phyloP scores from a whole-genome alignment of 257 asterid genomes.

The Cruciata laevipes region DNA sequence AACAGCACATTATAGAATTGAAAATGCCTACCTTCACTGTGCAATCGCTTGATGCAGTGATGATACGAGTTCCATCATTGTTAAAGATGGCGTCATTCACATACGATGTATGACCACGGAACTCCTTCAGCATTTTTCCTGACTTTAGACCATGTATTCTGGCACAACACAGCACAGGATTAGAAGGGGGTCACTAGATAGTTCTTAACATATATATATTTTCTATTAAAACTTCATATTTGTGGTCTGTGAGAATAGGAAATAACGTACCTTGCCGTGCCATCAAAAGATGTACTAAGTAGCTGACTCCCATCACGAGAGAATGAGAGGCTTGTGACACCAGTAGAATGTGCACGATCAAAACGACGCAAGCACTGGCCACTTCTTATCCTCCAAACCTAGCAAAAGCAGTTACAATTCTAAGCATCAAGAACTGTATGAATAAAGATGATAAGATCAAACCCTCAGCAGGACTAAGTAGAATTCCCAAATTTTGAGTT shows the following conservation, averaged over 20 bases:
- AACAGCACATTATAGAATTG: background rate
- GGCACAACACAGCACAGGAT: constrained; percentile 16
- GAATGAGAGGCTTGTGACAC: constrained; percentile 85
- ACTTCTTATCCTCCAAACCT: constrained; percentile 98
- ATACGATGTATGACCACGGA: constrained; percentile 88
- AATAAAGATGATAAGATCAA: too few species aligned
- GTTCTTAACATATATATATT: too few species aligned
- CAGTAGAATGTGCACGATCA: constrained; percentile 93
- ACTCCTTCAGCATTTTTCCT: constrained; percentile 88
- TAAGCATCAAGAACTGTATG: too few species aligned
- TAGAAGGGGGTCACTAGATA: constrained; percentile 6
- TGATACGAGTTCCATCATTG: constrained; percentile 83
- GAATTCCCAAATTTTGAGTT: background rate
- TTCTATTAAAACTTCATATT: background rate
- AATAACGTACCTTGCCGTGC: constrained; percentile 75
- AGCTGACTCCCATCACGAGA: constrained; percentile 95
- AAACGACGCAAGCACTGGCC: constrained; percentile 97
- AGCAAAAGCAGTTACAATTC: background rate
- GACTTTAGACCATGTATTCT: constrained; percentile 94
- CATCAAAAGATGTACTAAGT: constrained; percentile 87
- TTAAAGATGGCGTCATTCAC: constrained; percentile 90
- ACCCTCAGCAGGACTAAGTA: background rate
- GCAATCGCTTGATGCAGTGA: constrained; percentile 97
- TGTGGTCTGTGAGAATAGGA: background rate
- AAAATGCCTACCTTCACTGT: constrained; percentile 61